Evolutionary conservation across 2,329 filamentous ascomycete genomes (phyloP).

Genomic region (Malbranchea zuffiana): DNA sequence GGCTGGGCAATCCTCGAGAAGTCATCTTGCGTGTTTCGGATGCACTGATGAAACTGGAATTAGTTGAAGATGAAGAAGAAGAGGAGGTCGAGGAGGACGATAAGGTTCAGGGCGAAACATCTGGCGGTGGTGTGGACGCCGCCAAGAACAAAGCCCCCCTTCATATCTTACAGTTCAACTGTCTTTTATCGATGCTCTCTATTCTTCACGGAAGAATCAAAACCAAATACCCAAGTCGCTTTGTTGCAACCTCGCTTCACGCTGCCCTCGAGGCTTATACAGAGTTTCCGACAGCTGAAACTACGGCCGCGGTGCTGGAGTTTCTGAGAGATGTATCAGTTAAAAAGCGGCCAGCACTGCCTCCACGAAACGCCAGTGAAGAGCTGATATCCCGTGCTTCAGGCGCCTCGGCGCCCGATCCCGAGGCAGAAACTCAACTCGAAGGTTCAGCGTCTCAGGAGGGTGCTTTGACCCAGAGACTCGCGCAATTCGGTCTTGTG

Average conservation of each 20-base stretch:
- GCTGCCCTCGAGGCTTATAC: constrained; percentile 51
- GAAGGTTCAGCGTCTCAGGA: constrained; percentile 37
- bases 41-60: constrained; percentile 47
- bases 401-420: constrained; percentile 41
- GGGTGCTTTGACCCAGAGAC: constrained; percentile 39
- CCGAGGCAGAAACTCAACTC: constrained; percentile 42
- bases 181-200: constrained; percentile 42
- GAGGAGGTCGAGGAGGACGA: constrained; percentile 24
- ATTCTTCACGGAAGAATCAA: constrained; percentile 51
- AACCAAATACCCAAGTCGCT: constrained; percentile 53
- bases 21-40: constrained; percentile 55
- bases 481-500: constrained; percentile 53
- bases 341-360: constrained; percentile 47
- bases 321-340: constrained; percentile 49
- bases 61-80: constrained; percentile 28
- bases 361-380: constrained; percentile 46
- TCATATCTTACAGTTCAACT: constrained; percentile 33
- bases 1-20: constrained; percentile 53
- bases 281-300: constrained; percentile 45
- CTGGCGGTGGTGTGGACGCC: not conserved
- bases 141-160: constrained; percentile 15
- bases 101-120: constrained; percentile 9
- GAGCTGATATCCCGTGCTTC: constrained; percentile 29
- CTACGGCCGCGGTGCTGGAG: constrained; percentile 46
- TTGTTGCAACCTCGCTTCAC: constrained; percentile 53